Conservation (phyloP, 257 asterid species). For the Solanum chilense region DNA sequence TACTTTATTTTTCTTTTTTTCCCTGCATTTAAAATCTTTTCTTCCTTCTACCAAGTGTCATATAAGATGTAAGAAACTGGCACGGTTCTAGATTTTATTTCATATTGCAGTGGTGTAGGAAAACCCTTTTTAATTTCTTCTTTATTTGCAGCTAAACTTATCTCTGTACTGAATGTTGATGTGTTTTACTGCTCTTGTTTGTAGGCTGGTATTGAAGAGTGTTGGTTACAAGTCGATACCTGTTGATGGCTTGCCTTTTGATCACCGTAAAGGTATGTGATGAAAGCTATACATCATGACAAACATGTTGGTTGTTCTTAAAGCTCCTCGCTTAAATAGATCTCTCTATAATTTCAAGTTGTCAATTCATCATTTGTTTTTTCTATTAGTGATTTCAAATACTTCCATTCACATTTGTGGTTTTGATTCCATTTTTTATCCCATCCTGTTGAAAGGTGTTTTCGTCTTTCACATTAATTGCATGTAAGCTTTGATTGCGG, state of each 20-base stretch:
- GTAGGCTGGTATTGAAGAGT: constrained; percentile 76
- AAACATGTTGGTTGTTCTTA: background rate
- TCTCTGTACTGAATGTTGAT: background rate
- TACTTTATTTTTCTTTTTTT: constrained; percentile 8
- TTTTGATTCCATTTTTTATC: background rate
- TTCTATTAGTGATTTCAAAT: background rate
- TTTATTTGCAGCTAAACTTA: background rate
- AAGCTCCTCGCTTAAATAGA: background rate
- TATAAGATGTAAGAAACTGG: background rate
- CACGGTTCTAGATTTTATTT: background rate
- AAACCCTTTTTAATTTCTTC: background rate
- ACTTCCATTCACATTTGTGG: background rate
- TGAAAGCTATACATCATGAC: background rate
- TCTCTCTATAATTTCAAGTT: background rate
- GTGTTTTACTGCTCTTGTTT: constrained; percentile 2
- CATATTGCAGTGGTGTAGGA: background rate
- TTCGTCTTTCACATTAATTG: background rate
- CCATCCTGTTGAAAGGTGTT: background rate
- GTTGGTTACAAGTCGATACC: constrained; percentile 82
- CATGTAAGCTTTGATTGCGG: background rate
- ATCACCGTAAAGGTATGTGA: constrained; percentile 32
- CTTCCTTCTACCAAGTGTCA: background rate
- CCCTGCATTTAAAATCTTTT: background rate
- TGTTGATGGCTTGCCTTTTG: constrained; percentile 69
- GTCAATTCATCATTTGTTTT: background rate